phyloP scores from a whole-genome alignment of 352 stramenopile species.

The Phytophthora foliorum region DNA sequence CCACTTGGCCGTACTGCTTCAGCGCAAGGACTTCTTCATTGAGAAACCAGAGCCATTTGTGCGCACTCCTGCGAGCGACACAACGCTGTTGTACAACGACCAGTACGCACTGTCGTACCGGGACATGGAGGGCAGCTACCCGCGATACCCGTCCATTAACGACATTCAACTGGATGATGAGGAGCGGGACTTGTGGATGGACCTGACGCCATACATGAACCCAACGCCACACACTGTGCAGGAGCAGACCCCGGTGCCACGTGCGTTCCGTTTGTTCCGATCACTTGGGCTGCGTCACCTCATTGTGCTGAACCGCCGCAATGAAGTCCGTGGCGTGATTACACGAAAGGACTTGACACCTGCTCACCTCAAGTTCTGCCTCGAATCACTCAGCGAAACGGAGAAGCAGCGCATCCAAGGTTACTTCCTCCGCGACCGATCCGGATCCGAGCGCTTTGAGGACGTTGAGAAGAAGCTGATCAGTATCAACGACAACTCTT shows the following conservation, averaged over 20 bases:
- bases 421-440: constrained; percentile 84
- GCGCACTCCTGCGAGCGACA: constrained; percentile 77
- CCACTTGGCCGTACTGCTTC: constrained; percentile 81
- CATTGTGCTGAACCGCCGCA: constrained; percentile 91
- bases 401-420: constrained; percentile 88
- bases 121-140: constrained; percentile 86
- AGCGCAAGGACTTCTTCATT: constrained; percentile 89
- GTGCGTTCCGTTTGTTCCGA: constrained; percentile 97
- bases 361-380: constrained; percentile 82
- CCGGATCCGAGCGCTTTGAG: constrained; percentile 77
- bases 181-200: constrained; percentile 90
- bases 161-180: constrained; percentile 94
- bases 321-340: constrained; percentile 91
- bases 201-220: constrained; percentile 98
- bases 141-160: constrained; percentile 81
- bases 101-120: constrained; percentile 88
- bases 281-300: constrained; percentile 98
- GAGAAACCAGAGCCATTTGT: constrained; percentile 85
- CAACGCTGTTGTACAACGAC: constrained; percentile 87
- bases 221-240: constrained; percentile 96
- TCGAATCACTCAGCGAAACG: constrained; percentile 78
- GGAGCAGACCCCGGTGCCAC: constrained; percentile 93
- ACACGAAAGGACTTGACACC: constrained; percentile 90
- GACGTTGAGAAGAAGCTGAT: constrained; percentile 87
- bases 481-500: constrained; percentile 89